phyloP scores from a whole-genome alignment of 768 basidiomycete genomes.

The Pisolithus sp. region DNA sequence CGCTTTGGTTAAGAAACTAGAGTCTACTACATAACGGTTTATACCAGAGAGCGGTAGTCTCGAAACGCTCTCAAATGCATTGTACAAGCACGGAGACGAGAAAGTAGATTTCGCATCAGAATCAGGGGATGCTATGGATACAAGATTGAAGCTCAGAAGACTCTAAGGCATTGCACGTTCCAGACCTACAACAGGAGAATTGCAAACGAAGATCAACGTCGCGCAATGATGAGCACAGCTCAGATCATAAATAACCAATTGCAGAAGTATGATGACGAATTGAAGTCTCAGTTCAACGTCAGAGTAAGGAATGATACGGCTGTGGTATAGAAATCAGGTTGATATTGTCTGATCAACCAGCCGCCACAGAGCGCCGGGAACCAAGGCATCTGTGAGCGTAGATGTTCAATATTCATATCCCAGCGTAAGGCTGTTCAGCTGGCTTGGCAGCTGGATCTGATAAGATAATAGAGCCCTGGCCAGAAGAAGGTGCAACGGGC shows the following conservation, averaged over 20 bases:
- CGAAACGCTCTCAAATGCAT: no score
- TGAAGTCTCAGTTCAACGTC: not conserved
- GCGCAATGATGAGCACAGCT: not conserved
- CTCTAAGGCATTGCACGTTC: constrained; percentile 1
- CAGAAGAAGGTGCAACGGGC: not conserved
- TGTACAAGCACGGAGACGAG: not conserved
- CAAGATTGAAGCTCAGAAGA: constrained; percentile 4
- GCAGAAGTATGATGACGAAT: constrained; percentile 7
- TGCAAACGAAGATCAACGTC: not conserved
- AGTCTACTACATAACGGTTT: not conserved
- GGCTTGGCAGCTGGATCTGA: not conserved
- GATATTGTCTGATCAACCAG: constrained; percentile 2
- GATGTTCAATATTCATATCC: constrained; percentile 10
- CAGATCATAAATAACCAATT: constrained; percentile 1
- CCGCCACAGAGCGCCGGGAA: not conserved
- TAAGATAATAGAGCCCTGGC: not conserved
- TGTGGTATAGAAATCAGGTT: constrained; percentile 10
- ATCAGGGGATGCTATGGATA: constrained; percentile 9
- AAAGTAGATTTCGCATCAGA: not conserved
- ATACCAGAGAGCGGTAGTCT: not conserved
- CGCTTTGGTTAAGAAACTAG: not conserved
- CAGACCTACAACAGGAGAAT: constrained; percentile 3
- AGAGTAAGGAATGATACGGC: not conserved
- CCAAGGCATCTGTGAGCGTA: not conserved
- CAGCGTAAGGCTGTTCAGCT: not conserved